Conservation (phyloP, 495 filamentous ascomycete genomes). For the Pyrenula aspistea region DNA sequence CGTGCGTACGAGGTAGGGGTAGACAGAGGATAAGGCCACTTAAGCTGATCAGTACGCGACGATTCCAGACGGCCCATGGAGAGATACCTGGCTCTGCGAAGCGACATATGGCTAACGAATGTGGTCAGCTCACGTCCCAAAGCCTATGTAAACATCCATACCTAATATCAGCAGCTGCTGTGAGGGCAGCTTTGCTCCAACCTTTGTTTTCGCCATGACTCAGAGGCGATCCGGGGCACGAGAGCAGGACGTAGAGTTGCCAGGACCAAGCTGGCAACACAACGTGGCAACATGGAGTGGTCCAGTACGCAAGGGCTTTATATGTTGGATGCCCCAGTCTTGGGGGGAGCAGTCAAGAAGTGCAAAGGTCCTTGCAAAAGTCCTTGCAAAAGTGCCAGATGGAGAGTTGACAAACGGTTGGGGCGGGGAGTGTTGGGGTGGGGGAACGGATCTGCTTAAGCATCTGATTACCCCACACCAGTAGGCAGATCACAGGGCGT, state of each 20-base stretch:
- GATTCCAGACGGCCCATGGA: neutral
- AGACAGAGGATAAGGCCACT: slow-evolving; percentile 70
- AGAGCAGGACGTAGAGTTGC: neutral
- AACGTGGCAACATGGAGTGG: no score
- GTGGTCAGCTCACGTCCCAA: neutral
- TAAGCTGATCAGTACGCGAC: slow-evolving; percentile 3
- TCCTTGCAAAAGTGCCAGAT: no score
- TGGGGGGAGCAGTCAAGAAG: no score
- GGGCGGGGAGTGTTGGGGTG: no score
- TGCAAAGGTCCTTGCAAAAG: no score
- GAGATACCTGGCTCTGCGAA: slow-evolving; percentile 66
- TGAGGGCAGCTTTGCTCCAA: slow-evolving; percentile 27
- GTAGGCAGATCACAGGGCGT: no score
- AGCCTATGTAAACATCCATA: slow-evolving; percentile 23
- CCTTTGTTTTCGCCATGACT: neutral
- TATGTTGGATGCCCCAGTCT: no score
- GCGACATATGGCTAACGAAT: slow-evolving; percentile 43
- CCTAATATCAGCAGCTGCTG: slow-evolving; percentile 50
- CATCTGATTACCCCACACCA: no score
- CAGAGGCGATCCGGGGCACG: neutral
- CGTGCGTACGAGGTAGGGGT: slow-evolving; percentile 59
- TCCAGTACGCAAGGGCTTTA: no score
- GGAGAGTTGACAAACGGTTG: no score
- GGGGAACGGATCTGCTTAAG: no score
- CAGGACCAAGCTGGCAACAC: no score